phyloP scores from a whole-genome alignment of 2,329 filamentous ascomycete species.

The Fusarium albosuccineum region DNA sequence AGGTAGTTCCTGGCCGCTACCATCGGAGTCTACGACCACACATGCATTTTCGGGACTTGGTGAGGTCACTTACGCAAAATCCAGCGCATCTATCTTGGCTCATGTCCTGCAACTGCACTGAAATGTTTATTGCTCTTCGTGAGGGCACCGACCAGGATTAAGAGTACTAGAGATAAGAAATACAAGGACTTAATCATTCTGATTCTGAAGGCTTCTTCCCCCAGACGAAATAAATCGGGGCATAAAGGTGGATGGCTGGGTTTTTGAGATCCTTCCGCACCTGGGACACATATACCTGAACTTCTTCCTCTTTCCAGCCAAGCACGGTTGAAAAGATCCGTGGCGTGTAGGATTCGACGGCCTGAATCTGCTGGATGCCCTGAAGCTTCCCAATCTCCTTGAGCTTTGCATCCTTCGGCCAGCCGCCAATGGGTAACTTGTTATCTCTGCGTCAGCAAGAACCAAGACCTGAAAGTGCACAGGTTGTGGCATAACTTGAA shows the following conservation, averaged over 20 bases:
- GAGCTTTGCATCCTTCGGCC: slow-evolving; percentile 27
- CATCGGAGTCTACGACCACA: no score
- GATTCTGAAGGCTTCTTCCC: slow-evolving; percentile 14
- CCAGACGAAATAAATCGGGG: slow-evolving; percentile 32
- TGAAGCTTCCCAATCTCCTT: slow-evolving; percentile 34
- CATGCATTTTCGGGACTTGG: no score
- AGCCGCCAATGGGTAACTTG: slow-evolving; percentile 31
- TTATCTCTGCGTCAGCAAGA: not conserved
- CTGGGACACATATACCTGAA: slow-evolving; percentile 37
- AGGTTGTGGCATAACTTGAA: not conserved
- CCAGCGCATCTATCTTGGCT: no score
- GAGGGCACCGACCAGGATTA: no score
- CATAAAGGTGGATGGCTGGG: slow-evolving; percentile 33
- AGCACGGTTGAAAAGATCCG: slow-evolving; percentile 31
- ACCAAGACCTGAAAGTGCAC: not conserved
- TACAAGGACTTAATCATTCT: no score
- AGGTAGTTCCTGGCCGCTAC: no score
- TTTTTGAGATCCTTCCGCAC: slow-evolving; percentile 39
- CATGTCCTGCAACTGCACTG: no score
- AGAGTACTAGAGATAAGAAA: no score
- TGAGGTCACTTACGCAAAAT: no score
- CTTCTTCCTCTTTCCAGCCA: slow-evolving; percentile 36
- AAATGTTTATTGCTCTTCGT: no score
- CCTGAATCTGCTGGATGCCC: slow-evolving; percentile 29
- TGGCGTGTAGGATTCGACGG: slow-evolving; percentile 36